Base-by-base conservation (phyloP, 2,329 filamentous ascomycete genomes). In the Teratosphaeria pseudoeucalypti region DNA sequence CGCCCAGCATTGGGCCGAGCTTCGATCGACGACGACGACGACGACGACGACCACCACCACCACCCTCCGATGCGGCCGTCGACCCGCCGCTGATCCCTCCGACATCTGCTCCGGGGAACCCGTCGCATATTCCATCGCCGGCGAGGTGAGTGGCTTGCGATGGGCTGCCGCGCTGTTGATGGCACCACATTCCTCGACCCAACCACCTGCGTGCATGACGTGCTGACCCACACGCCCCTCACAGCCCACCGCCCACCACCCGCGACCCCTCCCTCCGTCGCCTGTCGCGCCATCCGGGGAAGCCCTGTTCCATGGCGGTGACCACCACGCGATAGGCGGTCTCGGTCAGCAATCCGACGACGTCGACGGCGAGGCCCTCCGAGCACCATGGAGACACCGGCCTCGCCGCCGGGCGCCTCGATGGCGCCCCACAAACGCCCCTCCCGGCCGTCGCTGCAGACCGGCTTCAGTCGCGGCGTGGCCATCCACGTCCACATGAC, bases 401-500 rank as follows among this genome's bases (percentile, higher is more conserved):
- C 43, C 16, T 26, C 19, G 43, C 43, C 23, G 23, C 4, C 9
- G 23, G 43, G 19, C 2, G 43, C 43, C n/a, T 49, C 43, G 16
- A 2, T n/a, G 43, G 19, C 19, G 43, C 43, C 23, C 19, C n/a
- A 10, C 3, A 19, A 49, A 49, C 43, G 43, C 6, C 19, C 43
- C 6, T 49, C 43, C 3, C 43, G 43, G 19, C 43, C n/a, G 9
- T 49, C 43, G 23, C 43, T 49, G 2, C 43, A 49, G 5, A 49
- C 43, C 12, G 54, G 54, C 32, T n/a, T 56, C 32, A 56, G 34
- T 32, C 37, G 16, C 7, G 53, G 34, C 6, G 10, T 58, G 32
- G 57, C 52, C 7, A 34, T 55, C 23, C 52, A 55, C 32, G 37
- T 55, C 12, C 60, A 64, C 2, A 63, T 63, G 55, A 64, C 64